Conservation (phyloP, 352 stramenopile genomes). For the Thraustochytrium sp. region DNA sequence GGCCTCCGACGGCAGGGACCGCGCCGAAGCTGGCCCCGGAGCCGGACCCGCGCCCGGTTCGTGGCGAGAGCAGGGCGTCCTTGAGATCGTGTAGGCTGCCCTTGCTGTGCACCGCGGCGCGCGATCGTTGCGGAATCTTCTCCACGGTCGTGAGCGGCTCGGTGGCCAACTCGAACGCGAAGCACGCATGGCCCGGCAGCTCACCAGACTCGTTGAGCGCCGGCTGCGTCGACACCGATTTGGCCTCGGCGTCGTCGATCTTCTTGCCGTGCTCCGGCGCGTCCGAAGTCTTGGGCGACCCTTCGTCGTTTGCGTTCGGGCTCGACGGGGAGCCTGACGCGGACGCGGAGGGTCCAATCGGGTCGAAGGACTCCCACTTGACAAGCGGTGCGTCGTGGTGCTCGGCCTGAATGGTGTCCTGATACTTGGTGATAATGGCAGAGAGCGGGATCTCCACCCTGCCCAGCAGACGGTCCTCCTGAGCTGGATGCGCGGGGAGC, state of each 20-base stretch:
- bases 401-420: not conserved
- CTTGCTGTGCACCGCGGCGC: not conserved
- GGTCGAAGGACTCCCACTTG: constrained; percentile 26
- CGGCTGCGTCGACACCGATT: no score
- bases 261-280: no score
- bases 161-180: constrained; percentile 9
- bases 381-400: constrained; percentile 4
- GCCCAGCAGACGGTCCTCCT: not conserved
- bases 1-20: no score
- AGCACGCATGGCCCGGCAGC: constrained; percentile 17
- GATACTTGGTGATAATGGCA: constrained; percentile 27
- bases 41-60: no score
- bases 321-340: not conserved
- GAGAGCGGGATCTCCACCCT: constrained; percentile 19
- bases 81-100: not conserved
- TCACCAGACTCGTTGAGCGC: not conserved
- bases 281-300: not conserved
- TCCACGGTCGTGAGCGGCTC: not conserved
- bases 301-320: not conserved
- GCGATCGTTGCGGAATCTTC: not conserved
- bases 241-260: no score
- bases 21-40: no score
- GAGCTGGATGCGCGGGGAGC: not conserved
- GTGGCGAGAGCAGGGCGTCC: not conserved
- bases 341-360: not conserved